Percentiles rank a stretch among this genome's conserved stretches.
These are phyloP conservation scores for Dionaea muscipula DNA, from an alignment of 179 eudicot genomes.

Conservation along the genomic window DNA sequence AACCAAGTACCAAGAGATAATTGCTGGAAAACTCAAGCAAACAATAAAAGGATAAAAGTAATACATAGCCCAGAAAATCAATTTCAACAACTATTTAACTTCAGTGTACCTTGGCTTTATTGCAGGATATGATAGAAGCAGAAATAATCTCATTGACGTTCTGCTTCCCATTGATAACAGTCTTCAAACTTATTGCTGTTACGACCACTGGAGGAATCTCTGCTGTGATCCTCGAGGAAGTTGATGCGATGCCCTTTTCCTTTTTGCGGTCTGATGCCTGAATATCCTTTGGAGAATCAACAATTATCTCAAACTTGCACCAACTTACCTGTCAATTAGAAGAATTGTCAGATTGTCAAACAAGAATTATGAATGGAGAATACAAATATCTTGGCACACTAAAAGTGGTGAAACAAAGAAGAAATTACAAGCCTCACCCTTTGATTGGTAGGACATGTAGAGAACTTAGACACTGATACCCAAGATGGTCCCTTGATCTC, in stretches of 20 bases:
- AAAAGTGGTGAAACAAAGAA: not conserved
- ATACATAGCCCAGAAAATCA: not conserved
- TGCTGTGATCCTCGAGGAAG: constrained; percentile 36
- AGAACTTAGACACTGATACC: constrained; percentile 65
- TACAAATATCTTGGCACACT: not conserved
- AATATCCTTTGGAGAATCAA: constrained; percentile 70
- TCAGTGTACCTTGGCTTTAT: constrained; percentile 58
- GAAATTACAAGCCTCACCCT: constrained; percentile 37
- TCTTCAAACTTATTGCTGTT: constrained; percentile 79
- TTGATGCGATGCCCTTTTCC: no score
- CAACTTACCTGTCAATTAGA: constrained; percentile 72
- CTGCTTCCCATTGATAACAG: constrained; percentile 59
- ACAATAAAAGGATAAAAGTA: no score
- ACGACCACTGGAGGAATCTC: constrained; percentile 86
- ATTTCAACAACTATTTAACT: not conserved
- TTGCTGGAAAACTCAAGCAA: no score
- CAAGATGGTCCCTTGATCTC: constrained; percentile 95
- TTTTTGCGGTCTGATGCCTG: no score
- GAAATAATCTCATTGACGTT: constrained; percentile 76
- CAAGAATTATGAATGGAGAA: not conserved
- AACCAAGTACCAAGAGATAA: no score
- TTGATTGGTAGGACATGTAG: constrained; percentile 47
- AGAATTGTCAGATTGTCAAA: not conserved
- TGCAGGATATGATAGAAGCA: constrained; percentile 78
- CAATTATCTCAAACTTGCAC: constrained; percentile 86